Base-by-base conservation (phyloP, 495 filamentous ascomycete genomes). In the Trichoderma orchidacearum region DNA sequence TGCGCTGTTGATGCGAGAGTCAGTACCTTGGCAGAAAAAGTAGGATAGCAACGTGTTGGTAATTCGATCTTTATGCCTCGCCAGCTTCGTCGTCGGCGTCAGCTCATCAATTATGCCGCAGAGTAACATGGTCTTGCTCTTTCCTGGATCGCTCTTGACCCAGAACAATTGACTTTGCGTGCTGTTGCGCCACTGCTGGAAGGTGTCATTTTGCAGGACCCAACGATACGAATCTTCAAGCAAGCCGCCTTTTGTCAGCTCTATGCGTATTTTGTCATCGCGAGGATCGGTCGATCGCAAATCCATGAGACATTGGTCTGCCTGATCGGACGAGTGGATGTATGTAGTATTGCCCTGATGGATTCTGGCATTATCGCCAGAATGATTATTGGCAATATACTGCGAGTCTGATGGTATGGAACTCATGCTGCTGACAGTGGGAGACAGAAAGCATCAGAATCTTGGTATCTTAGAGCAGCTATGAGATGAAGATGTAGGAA, bases 91-190 rank as follows among this genome's bases (percentile, higher is more conserved):
- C 35, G 1, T 27, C 15, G 13, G 17, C 18, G 5, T 27, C 35
- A 75, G 55, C 18, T 75, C 62, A 21, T 75, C 57, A 27, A 74
- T 69, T 30, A 76, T 70, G 8, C 70, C 70, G 27, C 62, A 70
- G 9, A 79, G 53, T 0, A 78, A 63, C 75, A 78, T 78, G 2
- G 74, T 78, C 65, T 78, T 78, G 31, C 75, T 72, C 56, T 70
- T 76, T n/a, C 73, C 73, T 31, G 71, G 63, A 57, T 67, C 70
- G 31, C 70, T 71, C 54, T 68, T 76, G 30, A 80, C 70, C 75
- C 72, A 78, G 30, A 78, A 68, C 25, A 75, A 59, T 15, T 58
- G 62, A 31, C 51, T 63, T 8, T 70, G 48, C 8, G 55, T 5
- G 30, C 64, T 56, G 45, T 69, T 31, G 15, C 45, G 59, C 70